phyloP scores from a whole-genome alignment of 208 protist genomes.

The Wallacemonas sp. region DNA sequence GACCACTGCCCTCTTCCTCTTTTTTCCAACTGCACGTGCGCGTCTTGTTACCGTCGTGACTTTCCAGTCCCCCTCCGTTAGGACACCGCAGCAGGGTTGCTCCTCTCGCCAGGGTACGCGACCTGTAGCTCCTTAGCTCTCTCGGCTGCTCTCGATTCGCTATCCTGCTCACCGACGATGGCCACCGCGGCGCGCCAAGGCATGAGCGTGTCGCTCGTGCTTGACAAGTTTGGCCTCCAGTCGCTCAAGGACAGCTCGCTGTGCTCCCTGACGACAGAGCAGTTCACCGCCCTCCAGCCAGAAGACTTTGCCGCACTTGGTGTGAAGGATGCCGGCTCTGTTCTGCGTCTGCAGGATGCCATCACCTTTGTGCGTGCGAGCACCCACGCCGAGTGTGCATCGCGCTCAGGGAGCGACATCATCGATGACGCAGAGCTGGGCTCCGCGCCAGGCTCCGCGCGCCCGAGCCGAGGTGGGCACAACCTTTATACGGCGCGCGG shows the following conservation, averaged over 20 bases:
- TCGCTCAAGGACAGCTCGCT: neutral
- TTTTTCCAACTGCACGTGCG: neutral
- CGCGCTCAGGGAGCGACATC: conserved; percentile 36
- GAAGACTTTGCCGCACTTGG: conserved; percentile 32
- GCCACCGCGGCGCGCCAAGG: no score
- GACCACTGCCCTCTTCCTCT: neutral
- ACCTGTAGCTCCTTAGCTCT: no score
- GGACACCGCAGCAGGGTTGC: no score
- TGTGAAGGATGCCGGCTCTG: conserved; percentile 30
- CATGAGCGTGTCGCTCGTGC: neutral
- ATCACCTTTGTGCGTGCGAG: conserved; percentile 12
- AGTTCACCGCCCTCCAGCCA: conserved; percentile 22
- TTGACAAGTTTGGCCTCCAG: conserved; percentile 10
- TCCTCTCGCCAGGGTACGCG: no score
- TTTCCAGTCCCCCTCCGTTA: no score
- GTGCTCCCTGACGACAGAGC: conserved; percentile 19
- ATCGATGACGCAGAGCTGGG: conserved; percentile 17
- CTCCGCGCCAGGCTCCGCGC: neutral
- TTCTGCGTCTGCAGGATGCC: conserved; percentile 34
- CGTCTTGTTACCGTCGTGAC: neutral
- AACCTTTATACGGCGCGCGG: conserved; percentile 45
- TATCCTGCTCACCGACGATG: no score
- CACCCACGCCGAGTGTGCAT: conserved; percentile 1
- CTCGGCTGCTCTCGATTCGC: no score
- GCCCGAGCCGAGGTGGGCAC: conserved; percentile 18